These are phyloP conservation scores for Cyclanthera cordifolia DNA, from an alignment of 306 rosid genomes.

Conservation along the genomic window DNA sequence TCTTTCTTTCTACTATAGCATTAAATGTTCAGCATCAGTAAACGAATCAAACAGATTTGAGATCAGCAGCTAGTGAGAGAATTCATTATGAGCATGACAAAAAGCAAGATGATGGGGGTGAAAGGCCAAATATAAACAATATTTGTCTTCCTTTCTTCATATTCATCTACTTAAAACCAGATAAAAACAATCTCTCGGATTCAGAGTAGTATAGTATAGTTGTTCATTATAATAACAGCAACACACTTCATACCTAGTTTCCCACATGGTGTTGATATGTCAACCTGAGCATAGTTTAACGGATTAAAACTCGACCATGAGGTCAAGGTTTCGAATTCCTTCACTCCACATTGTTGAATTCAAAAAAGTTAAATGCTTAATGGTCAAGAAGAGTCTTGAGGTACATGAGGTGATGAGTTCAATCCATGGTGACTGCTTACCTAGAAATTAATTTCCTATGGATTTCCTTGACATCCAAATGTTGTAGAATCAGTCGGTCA, in stretches of 20 bases:
- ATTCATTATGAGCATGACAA: neutral
- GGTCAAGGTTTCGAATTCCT: no score
- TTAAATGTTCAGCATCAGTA: slow-evolving; percentile 2
- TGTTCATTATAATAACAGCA: neutral
- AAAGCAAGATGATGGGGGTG: neutral
- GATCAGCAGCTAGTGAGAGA: neutral
- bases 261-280: neutral
- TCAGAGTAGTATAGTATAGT: neutral
- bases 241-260: neutral
- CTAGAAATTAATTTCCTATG: no score
- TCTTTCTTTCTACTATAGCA: slow-evolving; percentile 3
- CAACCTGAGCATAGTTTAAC: neutral
- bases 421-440: no score
- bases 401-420: no score
- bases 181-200: neutral
- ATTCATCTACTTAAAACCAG: neutral
- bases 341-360: neutral
- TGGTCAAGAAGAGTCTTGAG: no score
- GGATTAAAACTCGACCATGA: neutral
- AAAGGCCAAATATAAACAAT: neutral
- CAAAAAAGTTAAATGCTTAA: neutral
- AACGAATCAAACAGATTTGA: neutral
- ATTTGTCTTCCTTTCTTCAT: neutral
- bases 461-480: no score
- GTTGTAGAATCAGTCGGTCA: no score